A percentile compares a stretch with the other conserved stretches of the same genome.
Conservation (phyloP, 345 rosid genomes). For the Zanthoxylum bungeanum region DNA sequence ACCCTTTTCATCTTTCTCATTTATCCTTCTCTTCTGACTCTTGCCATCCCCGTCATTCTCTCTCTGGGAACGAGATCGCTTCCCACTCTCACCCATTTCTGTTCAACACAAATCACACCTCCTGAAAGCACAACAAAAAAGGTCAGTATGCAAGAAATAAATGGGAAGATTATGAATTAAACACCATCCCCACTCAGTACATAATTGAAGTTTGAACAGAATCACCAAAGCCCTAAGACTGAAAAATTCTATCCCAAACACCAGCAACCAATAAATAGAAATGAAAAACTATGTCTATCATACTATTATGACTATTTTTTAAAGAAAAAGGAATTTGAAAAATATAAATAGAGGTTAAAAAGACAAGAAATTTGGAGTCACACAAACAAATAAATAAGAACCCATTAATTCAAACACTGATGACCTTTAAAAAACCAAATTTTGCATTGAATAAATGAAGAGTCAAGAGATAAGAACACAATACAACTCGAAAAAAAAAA, state of each 20-base stretch:
- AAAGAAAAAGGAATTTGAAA: not conserved
- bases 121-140: slow-evolving; percentile 15
- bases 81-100: slow-evolving; percentile 74
- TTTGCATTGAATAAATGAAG: not conserved
- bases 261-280: no score
- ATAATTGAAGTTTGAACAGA: no score
- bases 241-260: not conserved
- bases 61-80: slow-evolving; percentile 53
- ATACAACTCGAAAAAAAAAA: not conserved
- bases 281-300: not conserved
- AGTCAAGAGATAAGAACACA: not conserved
- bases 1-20: slow-evolving; percentile 46
- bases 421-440: not conserved
- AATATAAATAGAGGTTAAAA: not conserved
- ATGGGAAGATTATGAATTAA: not conserved
- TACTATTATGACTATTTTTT: no score
- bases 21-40: slow-evolving; percentile 61
- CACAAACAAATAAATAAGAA: no score
- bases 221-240: not conserved
- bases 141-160: not conserved
- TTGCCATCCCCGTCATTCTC: slow-evolving; percentile 46
- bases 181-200: no score
- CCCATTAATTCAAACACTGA: not conserved
- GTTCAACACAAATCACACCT: not conserved
- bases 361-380: no score